Base-by-base conservation (phyloP, 257 asterid species). In the Osmanthus fragrans region DNA sequence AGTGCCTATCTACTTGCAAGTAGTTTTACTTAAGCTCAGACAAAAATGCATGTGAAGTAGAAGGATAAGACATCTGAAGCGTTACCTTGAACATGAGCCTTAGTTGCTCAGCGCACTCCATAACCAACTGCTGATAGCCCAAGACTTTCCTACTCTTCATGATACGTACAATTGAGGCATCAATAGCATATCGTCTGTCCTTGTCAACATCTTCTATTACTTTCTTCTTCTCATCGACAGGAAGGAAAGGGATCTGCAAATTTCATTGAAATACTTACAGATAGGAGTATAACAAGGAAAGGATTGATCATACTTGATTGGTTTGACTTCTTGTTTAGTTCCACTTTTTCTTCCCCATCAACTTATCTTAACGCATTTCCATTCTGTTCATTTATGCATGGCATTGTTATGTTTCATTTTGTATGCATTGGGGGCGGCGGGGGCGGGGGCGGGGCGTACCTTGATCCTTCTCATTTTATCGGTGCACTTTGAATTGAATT, bases 151-250 rank as follows among this genome's bases (percentile, higher is more conserved):
- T 82, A 81, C 98, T 93, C 89, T 96, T 96, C 99, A 96, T 96
- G 80, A 96, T 96, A 67, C 98, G 96, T 79, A 0, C 32, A 29
- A 29, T 29, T 29, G 2, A 29, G 32, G 32, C 32, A 29, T 29
- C 32, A 29, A 29, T 96, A 39, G 99, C 98, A 73, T 96, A 96
- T 63, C 99, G 84, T 70, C 99, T 89, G 81, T 96, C 99, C 87
- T 96, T 96, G 34, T n/a, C n/a, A n/a, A n/a, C n/a, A n/a, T n/a
- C n/a, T n/a, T n/a, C n/a, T n/a, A n/a, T n/a, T n/a, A n/a, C n/a
- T n/a, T n/a, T n/a, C n/a, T n/a, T n/a, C n/a, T n/a, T 93, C 90
- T 96, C 99, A 73, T 96, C 99, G 80, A 96, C 97, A 0, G 99
- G 99, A 45, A 98, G 99, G 29, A 96, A 92, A 63, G 99, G 98